Conservation (phyloP, 371 early-diverging fungal species). For the Dinochytrium kinnereticum region DNA sequence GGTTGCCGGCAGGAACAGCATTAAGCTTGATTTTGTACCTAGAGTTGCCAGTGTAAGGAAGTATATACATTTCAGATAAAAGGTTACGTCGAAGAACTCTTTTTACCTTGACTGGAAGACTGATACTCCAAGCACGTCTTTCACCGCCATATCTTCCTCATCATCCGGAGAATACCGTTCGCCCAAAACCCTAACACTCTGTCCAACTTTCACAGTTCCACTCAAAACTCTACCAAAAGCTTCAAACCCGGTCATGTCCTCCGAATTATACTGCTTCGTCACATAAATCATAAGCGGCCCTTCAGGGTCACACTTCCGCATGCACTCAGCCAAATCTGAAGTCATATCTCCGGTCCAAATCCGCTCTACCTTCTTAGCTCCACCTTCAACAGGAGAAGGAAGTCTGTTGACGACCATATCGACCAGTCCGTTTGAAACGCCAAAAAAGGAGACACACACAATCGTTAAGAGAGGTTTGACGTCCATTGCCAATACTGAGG, state of each 20-base stretch:
- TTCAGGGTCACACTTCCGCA: constrained; percentile 83
- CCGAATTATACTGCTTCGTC: constrained; percentile 87
- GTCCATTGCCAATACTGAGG: constrained; percentile 76
- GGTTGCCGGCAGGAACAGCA: constrained; percentile 77
- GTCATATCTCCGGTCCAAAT: constrained; percentile 75
- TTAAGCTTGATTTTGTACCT: constrained; percentile 82
- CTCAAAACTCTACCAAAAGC: constrained; percentile 93
- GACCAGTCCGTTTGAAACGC: constrained; percentile 80
- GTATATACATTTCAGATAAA: constrained; percentile 5
- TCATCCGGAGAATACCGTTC: constrained; percentile 90
- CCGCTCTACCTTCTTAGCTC: constrained; percentile 63
- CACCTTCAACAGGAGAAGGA: constrained; percentile 83
- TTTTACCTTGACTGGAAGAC: constrained; percentile 75
- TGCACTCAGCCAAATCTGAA: constrained; percentile 63
- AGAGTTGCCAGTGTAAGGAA: too few relatives aligned
- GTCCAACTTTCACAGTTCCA: constrained; percentile 82
- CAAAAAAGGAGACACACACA: constrained; percentile 90
- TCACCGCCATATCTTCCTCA: constrained; percentile 93
- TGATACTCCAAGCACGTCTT: constrained; percentile 75
- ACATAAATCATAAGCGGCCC: constrained; percentile 93
- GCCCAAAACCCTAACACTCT: constrained; percentile 86
- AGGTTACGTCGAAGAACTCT: too few relatives aligned
- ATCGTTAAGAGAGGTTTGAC: constrained; percentile 81
- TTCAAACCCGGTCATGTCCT: constrained; percentile 81
- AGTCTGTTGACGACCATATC: constrained; percentile 86